Base-by-base conservation (phyloP, 2,329 filamentous ascomycete species). In the Colletotrichum cuscutae region DNA sequence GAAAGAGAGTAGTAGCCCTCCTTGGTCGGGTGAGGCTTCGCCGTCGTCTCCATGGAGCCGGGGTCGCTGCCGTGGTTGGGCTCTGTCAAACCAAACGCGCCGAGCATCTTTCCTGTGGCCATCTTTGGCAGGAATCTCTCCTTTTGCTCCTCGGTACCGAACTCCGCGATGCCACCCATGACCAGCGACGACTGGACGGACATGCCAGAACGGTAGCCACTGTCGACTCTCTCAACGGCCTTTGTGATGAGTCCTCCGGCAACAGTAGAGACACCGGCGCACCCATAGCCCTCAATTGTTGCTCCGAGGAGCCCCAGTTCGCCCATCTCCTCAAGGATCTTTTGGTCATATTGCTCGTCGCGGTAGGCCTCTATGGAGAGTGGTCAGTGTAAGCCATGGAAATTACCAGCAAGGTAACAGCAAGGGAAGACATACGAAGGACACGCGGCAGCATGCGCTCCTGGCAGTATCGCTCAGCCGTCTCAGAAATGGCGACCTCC, bases 31-130 rank as follows among this genome's bases (percentile, higher is more conserved):
- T 98, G 95, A 61, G 92, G 91, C 80, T 92, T 94, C n/a, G 95
- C 95, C 11, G 89, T 88, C 6, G 93, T 95, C 87, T 98, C 95
- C 94, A 98, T 96, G 46, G 93, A 94, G 15, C 95, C 95, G 5
- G 95, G 95, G 80, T 98, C 95, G 69, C 94, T 97, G 72, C 95
- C 95, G 81, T 98, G 95, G 82, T 98, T 97, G 67, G 95, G 95
- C 83, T 98, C 95, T 1, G 95, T 98, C 78, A 98, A 84, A 26
- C 95, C 95, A 83, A 98, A 98, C 76, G 94, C 95, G 56, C 95
- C 95, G 2, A 97, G 83, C 6, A 96, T 82, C 80, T 94, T 93
- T 7, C 95, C 95, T 81, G 94, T 93, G 28, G 95, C 95, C 88
- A 98, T 91, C 19, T 88, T 86, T 0, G 95, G 94, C 15, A 98